Percentiles rank a stretch among this genome's conserved stretches.
Evolutionary conservation across 164 flowering plant species (phyloP).

Genomic region (Paratinospora sagittata): DNA sequence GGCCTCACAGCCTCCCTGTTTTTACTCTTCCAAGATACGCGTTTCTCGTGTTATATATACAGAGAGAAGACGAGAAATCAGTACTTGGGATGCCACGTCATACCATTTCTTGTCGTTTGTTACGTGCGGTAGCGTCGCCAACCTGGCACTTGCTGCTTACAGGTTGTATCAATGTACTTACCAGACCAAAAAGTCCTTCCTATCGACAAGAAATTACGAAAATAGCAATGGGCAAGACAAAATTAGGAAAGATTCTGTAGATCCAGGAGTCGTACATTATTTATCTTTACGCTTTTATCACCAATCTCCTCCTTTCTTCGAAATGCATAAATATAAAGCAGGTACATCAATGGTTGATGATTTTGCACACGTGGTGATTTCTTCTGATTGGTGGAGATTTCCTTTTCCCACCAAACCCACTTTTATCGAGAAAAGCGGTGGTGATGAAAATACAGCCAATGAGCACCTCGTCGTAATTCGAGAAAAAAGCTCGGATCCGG

Average conservation of each 20-base stretch:
- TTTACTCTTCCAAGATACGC: neutral
- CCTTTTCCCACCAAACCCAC: neutral
- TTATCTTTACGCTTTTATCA: too few relatives aligned
- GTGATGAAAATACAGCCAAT: neutral
- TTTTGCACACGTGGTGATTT: neutral
- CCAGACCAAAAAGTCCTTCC: neutral
- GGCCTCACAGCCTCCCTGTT: neutral
- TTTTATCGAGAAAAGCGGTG: neutral
- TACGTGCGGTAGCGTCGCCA: neutral
- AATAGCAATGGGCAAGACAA: neutral
- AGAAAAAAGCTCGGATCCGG: too few relatives aligned
- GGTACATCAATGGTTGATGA: neutral
- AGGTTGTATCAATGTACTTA: slow-evolving; percentile 10
- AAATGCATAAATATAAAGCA: too few relatives aligned
- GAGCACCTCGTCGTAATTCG: too few relatives aligned
- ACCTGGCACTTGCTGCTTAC: slow-evolving; percentile 8
- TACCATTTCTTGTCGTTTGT: neutral
- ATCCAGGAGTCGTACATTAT: too few relatives aligned
- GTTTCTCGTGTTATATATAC: neutral
- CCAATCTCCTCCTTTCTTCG: too few relatives aligned
- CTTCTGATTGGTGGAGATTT: too few relatives aligned
- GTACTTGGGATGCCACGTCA: neutral
- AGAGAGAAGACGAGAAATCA: neutral
- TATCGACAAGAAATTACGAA: neutral
- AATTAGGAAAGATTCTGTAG: too few relatives aligned